These are phyloP conservation scores for Agastache rugosa DNA, from an alignment of 257 asterid species.

Conservation along the genomic window DNA sequence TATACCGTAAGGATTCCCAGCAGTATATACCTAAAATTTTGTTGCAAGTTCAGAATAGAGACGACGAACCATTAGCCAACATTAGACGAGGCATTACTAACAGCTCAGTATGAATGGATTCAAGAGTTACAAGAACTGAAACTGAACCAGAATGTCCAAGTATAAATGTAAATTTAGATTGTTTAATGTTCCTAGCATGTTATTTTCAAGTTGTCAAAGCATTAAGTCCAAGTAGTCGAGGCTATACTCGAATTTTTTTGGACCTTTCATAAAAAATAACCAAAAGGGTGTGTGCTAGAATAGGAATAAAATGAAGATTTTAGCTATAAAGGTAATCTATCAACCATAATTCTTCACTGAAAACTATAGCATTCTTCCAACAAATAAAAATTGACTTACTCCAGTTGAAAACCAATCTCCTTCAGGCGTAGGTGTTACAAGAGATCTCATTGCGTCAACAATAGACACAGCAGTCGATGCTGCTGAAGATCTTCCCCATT, in stretches of 20 bases:
- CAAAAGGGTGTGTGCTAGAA: too few relatives aligned
- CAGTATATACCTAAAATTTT: conserved; percentile 64
- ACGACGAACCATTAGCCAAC: neutral
- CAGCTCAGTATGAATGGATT: neutral
- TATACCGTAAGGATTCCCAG: conserved; percentile 88
- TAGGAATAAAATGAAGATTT: too few relatives aligned
- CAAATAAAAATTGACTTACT: conserved; percentile 45
- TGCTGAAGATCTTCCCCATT: conserved; percentile 99
- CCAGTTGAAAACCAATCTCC: conserved; percentile 98
- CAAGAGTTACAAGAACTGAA: too few relatives aligned
- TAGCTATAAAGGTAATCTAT: neutral
- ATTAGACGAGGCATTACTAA: neutral
- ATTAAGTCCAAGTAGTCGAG: neutral
- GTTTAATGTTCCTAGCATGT: too few relatives aligned
- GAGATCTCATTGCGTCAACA: conserved; percentile 88
- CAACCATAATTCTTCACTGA: neutral
- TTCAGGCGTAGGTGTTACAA: conserved; percentile 86
- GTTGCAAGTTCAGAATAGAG: conserved; percentile 1
- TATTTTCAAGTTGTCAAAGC: neutral
- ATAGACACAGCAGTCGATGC: conserved; percentile 97
- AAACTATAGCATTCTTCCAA: neutral
- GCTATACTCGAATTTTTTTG: neutral
- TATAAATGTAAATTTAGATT: neutral
- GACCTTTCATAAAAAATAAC: too few relatives aligned
- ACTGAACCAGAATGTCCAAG: too few relatives aligned